These are phyloP conservation scores for Ceratobasidium sp. DNA, from an alignment of 1,284 basidiomycete species.

Conservation along the genomic window DNA sequence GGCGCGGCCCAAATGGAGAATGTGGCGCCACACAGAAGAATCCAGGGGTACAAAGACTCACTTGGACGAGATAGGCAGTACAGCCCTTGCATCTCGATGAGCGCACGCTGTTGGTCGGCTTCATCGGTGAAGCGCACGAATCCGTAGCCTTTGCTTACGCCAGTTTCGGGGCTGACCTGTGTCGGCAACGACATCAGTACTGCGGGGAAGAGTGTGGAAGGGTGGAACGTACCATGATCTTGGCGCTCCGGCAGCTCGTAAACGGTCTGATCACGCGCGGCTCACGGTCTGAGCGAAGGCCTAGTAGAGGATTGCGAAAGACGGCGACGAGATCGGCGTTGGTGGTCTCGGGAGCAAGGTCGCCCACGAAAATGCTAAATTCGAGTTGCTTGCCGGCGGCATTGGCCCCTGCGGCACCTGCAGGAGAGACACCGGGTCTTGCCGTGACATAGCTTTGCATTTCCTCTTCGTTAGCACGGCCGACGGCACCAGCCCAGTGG, in stretches of 20 bases:
- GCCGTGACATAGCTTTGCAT: slow-evolving; percentile 7
- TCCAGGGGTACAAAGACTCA: slow-evolving; percentile 59
- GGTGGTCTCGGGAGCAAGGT: slow-evolving; percentile 89
- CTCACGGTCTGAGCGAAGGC: slow-evolving; percentile 75
- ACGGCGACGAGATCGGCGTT: slow-evolving; percentile 91
- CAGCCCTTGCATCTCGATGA: slow-evolving; percentile 90
- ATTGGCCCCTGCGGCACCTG: slow-evolving; percentile 29
- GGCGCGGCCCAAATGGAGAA: slow-evolving; percentile 20
- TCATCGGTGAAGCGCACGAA: slow-evolving; percentile 92
- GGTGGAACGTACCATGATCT: slow-evolving; percentile 84
- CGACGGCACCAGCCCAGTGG: slow-evolving; percentile 52
- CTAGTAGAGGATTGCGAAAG: slow-evolving; percentile 85
- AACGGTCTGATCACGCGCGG: slow-evolving; percentile 89
- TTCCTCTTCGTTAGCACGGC: slow-evolving; percentile 36
- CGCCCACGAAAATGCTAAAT: slow-evolving; percentile 92
- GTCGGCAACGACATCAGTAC: neutral
- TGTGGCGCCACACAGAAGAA: slow-evolving; percentile 28
- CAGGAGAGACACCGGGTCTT: slow-evolving; percentile 4
- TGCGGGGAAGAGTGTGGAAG: neutral
- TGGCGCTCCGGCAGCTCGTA: slow-evolving; percentile 90
- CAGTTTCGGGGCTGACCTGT: slow-evolving; percentile 71
- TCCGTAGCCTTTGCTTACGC: slow-evolving; percentile 90
- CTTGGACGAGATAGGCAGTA: slow-evolving; percentile 88
- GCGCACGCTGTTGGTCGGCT: slow-evolving; percentile 85
- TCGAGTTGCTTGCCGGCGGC: slow-evolving; percentile 59